phyloP scores from a whole-genome alignment of 495 filamentous ascomycete species.

The Penicillium cataractarum region DNA sequence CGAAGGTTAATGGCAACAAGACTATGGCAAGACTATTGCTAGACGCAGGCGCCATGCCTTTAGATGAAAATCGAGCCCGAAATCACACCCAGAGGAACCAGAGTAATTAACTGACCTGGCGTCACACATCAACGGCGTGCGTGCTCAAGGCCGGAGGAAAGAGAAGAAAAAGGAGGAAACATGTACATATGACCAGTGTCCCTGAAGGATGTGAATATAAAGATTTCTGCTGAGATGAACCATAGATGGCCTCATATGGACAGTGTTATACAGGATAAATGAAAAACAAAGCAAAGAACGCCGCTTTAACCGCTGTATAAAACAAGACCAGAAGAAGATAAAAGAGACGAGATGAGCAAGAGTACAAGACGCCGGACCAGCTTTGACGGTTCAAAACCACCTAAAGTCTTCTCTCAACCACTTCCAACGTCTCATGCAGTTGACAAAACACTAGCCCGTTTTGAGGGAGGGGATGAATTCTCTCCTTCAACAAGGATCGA shows the following conservation, averaged over 20 bases:
- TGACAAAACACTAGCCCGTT: conserved; percentile 19
- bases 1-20: background rate
- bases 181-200: background rate
- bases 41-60: background rate
- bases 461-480: conserved; percentile 8
- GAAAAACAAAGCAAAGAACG: conserved; percentile 20
- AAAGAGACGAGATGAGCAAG: conserved; percentile 5
- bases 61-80: background rate
- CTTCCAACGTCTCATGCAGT: conserved; percentile 9
- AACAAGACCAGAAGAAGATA: conserved; percentile 9
- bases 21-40: background rate
- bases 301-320: conserved; percentile 32
- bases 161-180: background rate
- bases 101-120: background rate
- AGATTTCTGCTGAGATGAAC: conserved; percentile 5
- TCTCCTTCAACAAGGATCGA: background rate
- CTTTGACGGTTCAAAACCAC: background rate
- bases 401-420: background rate
- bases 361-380: background rate
- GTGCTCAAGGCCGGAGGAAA: background rate
- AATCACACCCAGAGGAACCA: background rate
- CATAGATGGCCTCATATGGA: conserved; percentile 20
- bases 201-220: background rate
- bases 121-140: background rate
- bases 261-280: conserved; percentile 32